Evolutionary conservation across 2,329 filamentous ascomycete genomes (phyloP).

Genomic region (Pyrenochaeta sp.): DNA sequence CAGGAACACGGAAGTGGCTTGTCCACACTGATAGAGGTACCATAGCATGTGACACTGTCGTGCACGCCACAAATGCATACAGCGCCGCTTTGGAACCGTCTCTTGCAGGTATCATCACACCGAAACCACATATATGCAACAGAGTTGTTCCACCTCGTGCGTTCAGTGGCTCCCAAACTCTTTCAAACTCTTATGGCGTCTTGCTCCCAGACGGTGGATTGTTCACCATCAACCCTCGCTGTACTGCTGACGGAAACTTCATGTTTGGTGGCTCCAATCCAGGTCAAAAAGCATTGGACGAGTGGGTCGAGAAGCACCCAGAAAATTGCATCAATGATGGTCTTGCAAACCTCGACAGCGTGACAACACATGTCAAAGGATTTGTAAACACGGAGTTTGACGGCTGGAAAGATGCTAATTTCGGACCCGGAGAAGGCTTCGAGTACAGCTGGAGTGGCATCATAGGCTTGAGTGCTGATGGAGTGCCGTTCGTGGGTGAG

Average conservation of each 20-base stretch:
- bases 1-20: conserved; percentile 20
- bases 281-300: conserved; percentile 40
- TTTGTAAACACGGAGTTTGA: conserved; percentile 37
- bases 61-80: conserved; percentile 38
- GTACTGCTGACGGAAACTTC: conserved; percentile 37
- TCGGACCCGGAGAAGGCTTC: conserved; percentile 40
- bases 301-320: conserved; percentile 39
- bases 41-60: conserved; percentile 27
- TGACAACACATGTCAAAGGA: conserved; percentile 32
- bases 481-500: conserved; percentile 36
- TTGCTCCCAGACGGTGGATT: conserved; percentile 38
- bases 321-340: conserved; percentile 42
- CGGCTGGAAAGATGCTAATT: conserved; percentile 30
- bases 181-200: conserved; percentile 45
- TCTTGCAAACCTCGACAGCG: conserved; percentile 30
- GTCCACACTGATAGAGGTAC: conserved; percentile 29
- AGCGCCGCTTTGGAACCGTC: conserved; percentile 33
- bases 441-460: conserved; percentile 44
- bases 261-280: conserved; percentile 46
- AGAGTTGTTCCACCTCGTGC: conserved; percentile 30
- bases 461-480: conserved; percentile 34
- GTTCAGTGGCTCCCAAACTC: conserved; percentile 25
- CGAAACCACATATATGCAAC: conserved; percentile 41
- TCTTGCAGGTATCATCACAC: conserved; percentile 31
- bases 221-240: conserved; percentile 46